Conservation (phyloP, 306 rosid species). For the Gastrolobium bilobum region DNA sequence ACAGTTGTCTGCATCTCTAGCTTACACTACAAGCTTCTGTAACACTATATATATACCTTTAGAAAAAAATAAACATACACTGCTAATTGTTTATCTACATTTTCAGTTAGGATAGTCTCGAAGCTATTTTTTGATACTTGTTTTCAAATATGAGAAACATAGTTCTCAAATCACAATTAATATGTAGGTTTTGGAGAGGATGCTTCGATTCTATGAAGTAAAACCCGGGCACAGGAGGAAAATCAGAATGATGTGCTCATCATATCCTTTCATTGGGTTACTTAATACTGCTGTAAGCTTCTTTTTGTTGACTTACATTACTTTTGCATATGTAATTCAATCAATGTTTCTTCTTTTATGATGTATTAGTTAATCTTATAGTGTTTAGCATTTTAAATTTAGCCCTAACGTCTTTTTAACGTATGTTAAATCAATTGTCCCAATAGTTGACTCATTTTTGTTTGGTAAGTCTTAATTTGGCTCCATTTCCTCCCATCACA, state of each 20-base stretch:
- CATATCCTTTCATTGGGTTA: constrained; percentile 78
- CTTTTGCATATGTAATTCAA: constrained; percentile 3
- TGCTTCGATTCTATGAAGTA: constrained; percentile 67
- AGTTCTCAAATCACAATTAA: constrained; percentile 39
- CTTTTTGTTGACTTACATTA: constrained; percentile 25
- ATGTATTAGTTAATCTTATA: constrained; percentile 7
- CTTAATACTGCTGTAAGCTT: constrained; percentile 89
- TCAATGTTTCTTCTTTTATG: constrained; percentile 1
- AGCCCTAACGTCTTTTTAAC: constrained; percentile 15
- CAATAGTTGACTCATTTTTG: constrained; percentile 21
- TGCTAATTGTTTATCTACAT: constrained; percentile 35
- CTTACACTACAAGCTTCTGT: too few relatives aligned
- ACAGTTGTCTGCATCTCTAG: too few relatives aligned
- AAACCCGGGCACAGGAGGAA: constrained; percentile 41
- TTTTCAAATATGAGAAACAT: constrained; percentile 23
- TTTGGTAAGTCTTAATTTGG: constrained; percentile 3
- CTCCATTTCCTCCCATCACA: constrained; percentile 16
- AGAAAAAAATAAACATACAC: neutral
- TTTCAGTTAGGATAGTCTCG: constrained; percentile 1
- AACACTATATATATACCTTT: neutral
- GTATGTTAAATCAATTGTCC: neutral
- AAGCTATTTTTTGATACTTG: constrained; percentile 23
- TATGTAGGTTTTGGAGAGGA: constrained; percentile 78
- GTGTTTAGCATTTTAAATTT: neutral
- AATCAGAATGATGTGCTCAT: constrained; percentile 50